Base-by-base conservation (phyloP, 2,329 filamentous ascomycete genomes). In the Fusarium brevicatenulatum region DNA sequence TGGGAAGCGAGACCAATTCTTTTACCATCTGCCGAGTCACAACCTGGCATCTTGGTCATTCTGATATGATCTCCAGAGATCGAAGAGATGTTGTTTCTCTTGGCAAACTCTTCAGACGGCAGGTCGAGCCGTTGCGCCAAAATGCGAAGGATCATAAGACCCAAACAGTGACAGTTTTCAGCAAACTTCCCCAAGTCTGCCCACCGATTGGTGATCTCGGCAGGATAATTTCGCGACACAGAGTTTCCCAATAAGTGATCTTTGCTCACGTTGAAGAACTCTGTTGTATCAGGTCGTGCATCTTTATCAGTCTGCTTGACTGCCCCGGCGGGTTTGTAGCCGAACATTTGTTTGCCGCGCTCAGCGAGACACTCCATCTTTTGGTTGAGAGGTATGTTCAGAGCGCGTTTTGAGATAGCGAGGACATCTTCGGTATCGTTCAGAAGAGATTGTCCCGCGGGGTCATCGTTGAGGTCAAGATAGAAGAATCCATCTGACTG, bases 251-350 rank as follows among this genome's bases (percentile, higher is more conserved):
- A 5, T 9, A 61, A 21, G 19, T 61, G 57, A n/a, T 61, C 57
- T 10, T 61, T 61, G 37, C 47, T 32, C 1, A 55, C 23, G 19
- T 61, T 61, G 7, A 55, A 61, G 11, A 61, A 61, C 19, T 61
- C 23, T 0, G 57, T 55, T 4, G 19, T 61, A 13, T 61, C 37
- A 1, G 37, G 57, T 7, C 47, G 47, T 13, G 57, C 34, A 1
- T 61, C 47, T 36, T 36, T 37, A 16, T 55, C 37, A 7, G 47
- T 61, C 28, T 43, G 52, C 30, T 61, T 61, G 0, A 61, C 37
- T 3, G 47, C 30, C 7, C 47, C 47, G 0, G 57, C 30, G 0
- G 57, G 47, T 3, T 61, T 55, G 23, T 61, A 61, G 6, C 57
- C 57, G 3, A 55, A 61, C 37, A 61, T 61, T 19, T 55, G 15